Evolutionary conservation across 768 basidiomycete species (phyloP).

Genomic region (Agrocybe pediades): DNA sequence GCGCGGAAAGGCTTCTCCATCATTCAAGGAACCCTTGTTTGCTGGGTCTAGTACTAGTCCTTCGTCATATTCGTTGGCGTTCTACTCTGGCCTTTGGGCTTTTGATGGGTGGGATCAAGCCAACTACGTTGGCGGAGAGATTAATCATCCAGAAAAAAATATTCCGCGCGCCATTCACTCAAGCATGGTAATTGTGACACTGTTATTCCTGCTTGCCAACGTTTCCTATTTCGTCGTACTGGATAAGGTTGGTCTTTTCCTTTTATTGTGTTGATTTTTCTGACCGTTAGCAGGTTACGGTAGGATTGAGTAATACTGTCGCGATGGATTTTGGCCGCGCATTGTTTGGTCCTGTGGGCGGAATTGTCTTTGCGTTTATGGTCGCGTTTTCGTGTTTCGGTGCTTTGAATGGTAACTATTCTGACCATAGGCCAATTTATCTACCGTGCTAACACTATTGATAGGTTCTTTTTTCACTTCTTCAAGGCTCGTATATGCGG

Average conservation of each 20-base stretch:
- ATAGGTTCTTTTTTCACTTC: constrained; percentile 73
- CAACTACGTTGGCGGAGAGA: constrained; percentile 90
- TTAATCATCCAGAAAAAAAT: constrained; percentile 79
- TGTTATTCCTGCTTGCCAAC: constrained; percentile 81
- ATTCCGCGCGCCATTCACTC: constrained; percentile 87
- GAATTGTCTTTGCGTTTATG: constrained; percentile 82
- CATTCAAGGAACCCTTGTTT: constrained; percentile 71
- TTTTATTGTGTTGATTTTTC: not conserved
- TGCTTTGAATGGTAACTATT: constrained; percentile 75
- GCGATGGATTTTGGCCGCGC: constrained; percentile 91
- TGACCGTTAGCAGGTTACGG: constrained; percentile 44
- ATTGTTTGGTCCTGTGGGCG: constrained; percentile 86
- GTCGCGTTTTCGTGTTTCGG: constrained; percentile 97
- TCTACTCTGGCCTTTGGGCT: constrained; percentile 95
- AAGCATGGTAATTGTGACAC: constrained; percentile 82
- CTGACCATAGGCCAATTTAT: not conserved
- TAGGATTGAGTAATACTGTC: constrained; percentile 82
- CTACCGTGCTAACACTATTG: constrained; percentile 12
- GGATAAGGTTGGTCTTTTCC: constrained; percentile 56
- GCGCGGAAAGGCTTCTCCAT: constrained; percentile 69
- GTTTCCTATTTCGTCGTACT: constrained; percentile 92
- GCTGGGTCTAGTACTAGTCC: constrained; percentile 74
- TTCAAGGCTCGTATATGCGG: constrained; percentile 86
- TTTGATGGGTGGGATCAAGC: constrained; percentile 97
- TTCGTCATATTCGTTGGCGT: constrained; percentile 86